Conservation (phyloP, 371 early-diverging fungal genomes). For the Choanephora cucurbitarum region DNA sequence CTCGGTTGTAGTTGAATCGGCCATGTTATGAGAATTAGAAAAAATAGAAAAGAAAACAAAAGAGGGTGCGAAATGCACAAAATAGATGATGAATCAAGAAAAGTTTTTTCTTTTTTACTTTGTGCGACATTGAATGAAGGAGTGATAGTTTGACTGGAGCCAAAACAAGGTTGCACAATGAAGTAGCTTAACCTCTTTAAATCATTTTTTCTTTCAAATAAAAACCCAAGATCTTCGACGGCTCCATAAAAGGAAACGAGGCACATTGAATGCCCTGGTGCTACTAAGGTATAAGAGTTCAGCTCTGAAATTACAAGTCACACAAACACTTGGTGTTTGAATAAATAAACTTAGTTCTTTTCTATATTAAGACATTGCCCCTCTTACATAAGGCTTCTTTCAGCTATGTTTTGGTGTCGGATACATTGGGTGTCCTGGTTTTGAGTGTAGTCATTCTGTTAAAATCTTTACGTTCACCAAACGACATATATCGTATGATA, state of each 20-base stretch:
- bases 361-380: too few species aligned
- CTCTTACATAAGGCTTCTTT: too few species aligned
- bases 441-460: too few species aligned
- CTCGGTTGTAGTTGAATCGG: not conserved
- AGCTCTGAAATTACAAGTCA: too few species aligned
- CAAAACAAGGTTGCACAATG: constrained; percentile 1
- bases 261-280: not conserved
- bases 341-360: too few species aligned
- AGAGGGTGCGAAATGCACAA: constrained; percentile 2
- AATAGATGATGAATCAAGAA: not conserved
- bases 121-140: constrained; percentile 20
- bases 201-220: constrained; percentile 8
- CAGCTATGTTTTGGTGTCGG: too few species aligned
- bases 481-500: too few species aligned
- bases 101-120: not conserved
- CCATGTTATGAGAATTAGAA: not conserved
- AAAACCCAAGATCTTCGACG: not conserved
- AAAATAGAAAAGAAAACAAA: not conserved
- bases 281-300: too few species aligned
- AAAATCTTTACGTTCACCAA: too few species aligned
- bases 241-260: not conserved
- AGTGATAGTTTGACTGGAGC: constrained; percentile 1
- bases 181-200: not conserved
- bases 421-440: too few species aligned
- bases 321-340: too few species aligned